Base-by-base conservation (phyloP, 139 green algal genomes). In the Haematococcus sp. region DNA sequence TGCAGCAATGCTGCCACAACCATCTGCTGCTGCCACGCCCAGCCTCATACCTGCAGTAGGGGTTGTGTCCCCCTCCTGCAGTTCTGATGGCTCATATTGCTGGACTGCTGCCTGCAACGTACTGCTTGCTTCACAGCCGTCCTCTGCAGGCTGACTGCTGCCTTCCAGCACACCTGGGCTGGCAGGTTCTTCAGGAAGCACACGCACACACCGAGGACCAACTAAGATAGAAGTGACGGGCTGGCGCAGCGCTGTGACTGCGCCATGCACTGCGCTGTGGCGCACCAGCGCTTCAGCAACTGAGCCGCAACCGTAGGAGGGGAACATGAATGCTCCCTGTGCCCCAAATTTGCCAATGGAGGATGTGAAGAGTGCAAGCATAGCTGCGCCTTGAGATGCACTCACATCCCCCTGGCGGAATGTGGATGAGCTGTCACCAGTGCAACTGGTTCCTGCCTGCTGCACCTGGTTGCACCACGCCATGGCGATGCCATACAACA, bases 401-500 rank as follows among this genome's bases (percentile, higher is more conserved):
- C n/a, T 31, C 7, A 44, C 31, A 20, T 35, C 23, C 3, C 16
- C 61, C 16, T 34, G 7, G n/a, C 49, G 19, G 11, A 17, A 27
- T 46, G 31, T 22, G 16, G 61, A 63, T 73, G 73, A 27, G 46
- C 61, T 33, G 32, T 11, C 25, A 33, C 25, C 58, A 65, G 58
- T n/a, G 34, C 25, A 28, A 4, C 31, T n/a, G 3, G 3, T 13
- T 51, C 30, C 61, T 54, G 28, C 16, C 33, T 52, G 35, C 23
- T 58, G 64, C 19, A 1, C 20, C 40, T 49, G 40, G 40, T 7
- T 49, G 40, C 43, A 71, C 23, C n/a, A 22, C 17, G 64, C 64
- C 77, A 93, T 78, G 15, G 88, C 84, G 15, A 94, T 81, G 58
- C 82, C 90, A 74, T 93, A 85, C 71, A 91, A 49, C 27, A 94